Evolutionary conservation across 1,284 basidiomycete species (phyloP), one percentile per base, ranked within the genome.

Genomic region (Cystobasidiaceae sp.): DNA sequence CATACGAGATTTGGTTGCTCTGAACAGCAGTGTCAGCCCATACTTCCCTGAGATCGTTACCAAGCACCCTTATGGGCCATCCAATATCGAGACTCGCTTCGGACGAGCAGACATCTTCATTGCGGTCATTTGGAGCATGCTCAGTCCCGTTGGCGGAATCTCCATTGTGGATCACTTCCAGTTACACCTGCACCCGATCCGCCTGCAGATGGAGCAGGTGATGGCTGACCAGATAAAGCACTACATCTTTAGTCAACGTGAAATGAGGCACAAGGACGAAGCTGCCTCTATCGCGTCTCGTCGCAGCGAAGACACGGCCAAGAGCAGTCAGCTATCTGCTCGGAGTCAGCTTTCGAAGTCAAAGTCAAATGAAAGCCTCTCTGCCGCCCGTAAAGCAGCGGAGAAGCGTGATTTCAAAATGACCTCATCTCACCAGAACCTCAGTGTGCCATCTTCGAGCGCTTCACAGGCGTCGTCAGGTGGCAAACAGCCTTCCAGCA

Each of bases 141-240:
- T 91, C n/a, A 84, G 90, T 0, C 89, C 93, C 2, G 91, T 97
- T 3, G 94, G 92, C 25, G 94, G 93, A 9, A 97, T 98, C 71
- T 84, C 87, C 7, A 92, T 97, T 69, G 87, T 93, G 74, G 87
- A 92, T 76, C 81, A 83, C 30, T 90, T 96, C 72, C 85, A 89
- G 68, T 78, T 96, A 49, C 84, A 85, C 48, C 79, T 96, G 57
- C 90, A 96, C 76, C 93, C 93, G 0, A 83, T 97, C 72, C 85
- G 88, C 50, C 81, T 97, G 17, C 90, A 93, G 72, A 82, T 96
- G 52, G 92, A 94, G 77, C 85, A 89, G 44, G 82, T 82, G 69
- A 83, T 96, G 28, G 93, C 92, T 3, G 82, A 83, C 25, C 82
- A 86, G 67, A 87, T 97, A 69, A 86, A 92, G 83, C 88, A 91